Base-by-base conservation (phyloP, 2,329 filamentous ascomycete genomes). In the Botrytis medusae region DNA sequence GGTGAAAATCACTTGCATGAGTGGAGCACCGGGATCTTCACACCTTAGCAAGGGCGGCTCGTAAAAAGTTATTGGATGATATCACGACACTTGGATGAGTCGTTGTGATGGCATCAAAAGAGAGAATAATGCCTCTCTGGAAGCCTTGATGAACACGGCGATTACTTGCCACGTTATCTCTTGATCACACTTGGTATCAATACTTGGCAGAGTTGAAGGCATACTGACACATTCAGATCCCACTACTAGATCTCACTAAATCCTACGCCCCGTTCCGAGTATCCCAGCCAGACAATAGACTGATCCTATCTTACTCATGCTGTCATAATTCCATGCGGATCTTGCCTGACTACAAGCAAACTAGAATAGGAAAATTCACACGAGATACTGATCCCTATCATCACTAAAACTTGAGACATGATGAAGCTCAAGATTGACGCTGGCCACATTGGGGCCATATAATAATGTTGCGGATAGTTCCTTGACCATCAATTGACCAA, bases 1-100 rank as follows among this genome's bases (percentile, higher is more conserved):
- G 40, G n/a, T 69, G n/a, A 25, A 67, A 14, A 67, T 67, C 60
- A 72, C n/a, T n/a, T 67, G 37, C 61, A 44, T 72, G 61, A 67
- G 61, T 72, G 70, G 70, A 57, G 61, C 18, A 72, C 29, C 46
- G 70, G 22, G 34, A 42, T 46, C 32, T 44, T 37, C 29, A 54
- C 29, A 37, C 34, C 44, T 25, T 9, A 51, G 20, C 22, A 46
- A 72, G 29, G 37, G 70, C 61, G 70, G 20, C 51, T 72, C 61
- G n/a, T 46, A 42, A 1, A 34, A 18, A 5, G 10, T 65, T 25
- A 22, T 46, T n/a, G 34, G 37, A 59, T 68, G 22, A 37, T 18
- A 46, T 62, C 37, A 46, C 32, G 29, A 18, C 22, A 16, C 18
- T 42, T 61, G 48, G 34, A 57, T 57, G 48, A 18, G 9, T 69